A percentile compares a stretch with the other conserved stretches of the same genome.
These are phyloP conservation scores for Komagataella pastoris DNA, from an alignment of 805 yeast genomes.

Conservation along the genomic window DNA sequence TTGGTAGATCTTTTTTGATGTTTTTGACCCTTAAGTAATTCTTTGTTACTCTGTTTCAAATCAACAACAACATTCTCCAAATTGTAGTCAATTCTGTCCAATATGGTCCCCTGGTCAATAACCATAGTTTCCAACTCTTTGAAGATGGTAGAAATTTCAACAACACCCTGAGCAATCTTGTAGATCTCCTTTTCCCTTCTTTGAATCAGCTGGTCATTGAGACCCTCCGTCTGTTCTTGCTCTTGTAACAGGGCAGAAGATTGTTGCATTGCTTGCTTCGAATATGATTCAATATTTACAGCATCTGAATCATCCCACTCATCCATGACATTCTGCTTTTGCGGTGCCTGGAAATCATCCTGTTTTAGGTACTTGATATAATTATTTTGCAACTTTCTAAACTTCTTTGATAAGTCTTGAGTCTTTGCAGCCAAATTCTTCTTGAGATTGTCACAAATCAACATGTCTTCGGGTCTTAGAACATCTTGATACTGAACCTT, in stretches of 20 bases:
- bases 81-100: slow-evolving; percentile 91
- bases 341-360: slow-evolving; percentile 43
- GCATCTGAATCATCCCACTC: slow-evolving; percentile 20
- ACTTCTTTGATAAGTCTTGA: slow-evolving; percentile 64
- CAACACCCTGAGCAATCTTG: slow-evolving; percentile 83
- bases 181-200: slow-evolving; percentile 86
- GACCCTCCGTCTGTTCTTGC: slow-evolving; percentile 18
- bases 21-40: slow-evolving; percentile 58
- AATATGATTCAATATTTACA: slow-evolving; percentile 33
- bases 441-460: slow-evolving; percentile 68
- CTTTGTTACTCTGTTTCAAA: slow-evolving; percentile 64
- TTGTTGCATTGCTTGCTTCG: slow-evolving; percentile 36
- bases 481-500: slow-evolving; percentile 14
- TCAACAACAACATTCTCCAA: slow-evolving; percentile 68
- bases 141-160: slow-evolving; percentile 87
- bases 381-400: slow-evolving; percentile 78
- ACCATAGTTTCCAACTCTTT: slow-evolving; percentile 86
- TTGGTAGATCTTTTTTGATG: slow-evolving; percentile 86
- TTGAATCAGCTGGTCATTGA: slow-evolving; percentile 28
- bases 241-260: slow-evolving; percentile 21
- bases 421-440: slow-evolving; percentile 76
- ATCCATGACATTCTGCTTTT: slow-evolving; percentile 1
- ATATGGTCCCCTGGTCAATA: slow-evolving; percentile 88
- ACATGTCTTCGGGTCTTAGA: slow-evolving; percentile 33
- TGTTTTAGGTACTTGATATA: slow-evolving; percentile 76